A percentile compares a stretch with the other conserved stretches of the same genome.
These are phyloP conservation scores for Gossypium davidsonii DNA, from an alignment of 441 rosid genomes.

Conservation along the genomic window DNA sequence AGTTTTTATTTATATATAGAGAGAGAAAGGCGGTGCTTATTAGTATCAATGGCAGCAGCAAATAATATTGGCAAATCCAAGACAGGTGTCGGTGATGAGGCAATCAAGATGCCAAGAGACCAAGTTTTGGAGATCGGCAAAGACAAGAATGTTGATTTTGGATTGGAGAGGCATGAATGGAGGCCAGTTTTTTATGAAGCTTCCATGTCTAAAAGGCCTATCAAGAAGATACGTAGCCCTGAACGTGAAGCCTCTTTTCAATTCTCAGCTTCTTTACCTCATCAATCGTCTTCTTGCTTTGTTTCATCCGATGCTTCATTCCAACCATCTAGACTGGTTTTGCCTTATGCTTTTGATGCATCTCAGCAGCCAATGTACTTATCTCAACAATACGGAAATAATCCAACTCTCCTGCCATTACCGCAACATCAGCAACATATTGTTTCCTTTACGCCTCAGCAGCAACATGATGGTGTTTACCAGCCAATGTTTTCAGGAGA, in stretches of 20 bases:
- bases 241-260: slow-evolving; percentile 18
- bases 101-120: background rate
- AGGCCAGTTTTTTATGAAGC: slow-evolving; percentile 51
- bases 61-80: slow-evolving; percentile 47
- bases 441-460: no score
- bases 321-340: slow-evolving; percentile 34
- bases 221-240: slow-evolving; percentile 40
- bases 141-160: slow-evolving; percentile 31
- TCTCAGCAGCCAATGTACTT: background rate
- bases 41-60: slow-evolving; percentile 36
- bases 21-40: slow-evolving; percentile 20
- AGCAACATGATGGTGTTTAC: slow-evolving; percentile 20
- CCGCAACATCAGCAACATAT: background rate
- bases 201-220: slow-evolving; percentile 55
- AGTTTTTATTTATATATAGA: slow-evolving; percentile 1
- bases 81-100: background rate
- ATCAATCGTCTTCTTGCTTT: background rate
- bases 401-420: slow-evolving; percentile 22
- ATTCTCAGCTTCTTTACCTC: slow-evolving; percentile 16
- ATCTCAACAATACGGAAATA: slow-evolving; percentile 23
- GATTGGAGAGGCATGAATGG: slow-evolving; percentile 39
- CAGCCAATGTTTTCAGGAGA: slow-evolving; percentile 29
- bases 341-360: slow-evolving; percentile 56
- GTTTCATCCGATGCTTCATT: slow-evolving; percentile 20
- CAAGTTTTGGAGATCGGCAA: slow-evolving; percentile 32